Evolutionary conservation across 345 rosid genomes (phyloP).

Genomic region (Corchorus olitorius): DNA sequence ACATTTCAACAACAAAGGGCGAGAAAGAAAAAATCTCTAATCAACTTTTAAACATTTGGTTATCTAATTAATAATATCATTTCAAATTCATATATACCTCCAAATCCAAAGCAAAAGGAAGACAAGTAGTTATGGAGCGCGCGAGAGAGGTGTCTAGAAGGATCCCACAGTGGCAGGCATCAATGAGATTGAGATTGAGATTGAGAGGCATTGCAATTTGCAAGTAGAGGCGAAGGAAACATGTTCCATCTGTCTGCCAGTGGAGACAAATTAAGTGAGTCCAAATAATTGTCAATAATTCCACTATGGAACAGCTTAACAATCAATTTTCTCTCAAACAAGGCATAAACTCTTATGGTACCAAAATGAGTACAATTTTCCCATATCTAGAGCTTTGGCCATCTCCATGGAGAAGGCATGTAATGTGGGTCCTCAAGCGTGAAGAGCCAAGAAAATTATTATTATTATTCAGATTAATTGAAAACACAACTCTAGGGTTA

Average conservation of each 20-base stretch:
- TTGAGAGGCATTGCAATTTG: conserved; percentile 4
- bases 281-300: conserved; percentile 30
- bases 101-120: neutral
- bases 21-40: too few species aligned
- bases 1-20: too few species aligned
- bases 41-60: too few species aligned
- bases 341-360: neutral
- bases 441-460: neutral
- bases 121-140: neutral
- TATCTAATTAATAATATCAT: conserved; percentile 17
- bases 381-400: neutral
- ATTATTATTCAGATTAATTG: neutral
- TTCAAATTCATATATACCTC: conserved; percentile 19
- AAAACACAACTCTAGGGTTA: neutral
- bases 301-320: conserved; percentile 13
- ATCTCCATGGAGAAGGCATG: neutral
- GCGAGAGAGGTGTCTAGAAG: conserved; percentile 18
- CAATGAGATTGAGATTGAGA: neutral
- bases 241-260: conserved; percentile 26
- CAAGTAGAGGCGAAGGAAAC: neutral
- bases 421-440: neutral
- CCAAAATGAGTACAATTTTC: conserved; percentile 21
- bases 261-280: conserved; percentile 16
- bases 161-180: neutral
- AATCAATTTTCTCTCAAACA: neutral